phyloP scores from a whole-genome alignment of 1,284 basidiomycete genomes.

The Flammula alnicola region DNA sequence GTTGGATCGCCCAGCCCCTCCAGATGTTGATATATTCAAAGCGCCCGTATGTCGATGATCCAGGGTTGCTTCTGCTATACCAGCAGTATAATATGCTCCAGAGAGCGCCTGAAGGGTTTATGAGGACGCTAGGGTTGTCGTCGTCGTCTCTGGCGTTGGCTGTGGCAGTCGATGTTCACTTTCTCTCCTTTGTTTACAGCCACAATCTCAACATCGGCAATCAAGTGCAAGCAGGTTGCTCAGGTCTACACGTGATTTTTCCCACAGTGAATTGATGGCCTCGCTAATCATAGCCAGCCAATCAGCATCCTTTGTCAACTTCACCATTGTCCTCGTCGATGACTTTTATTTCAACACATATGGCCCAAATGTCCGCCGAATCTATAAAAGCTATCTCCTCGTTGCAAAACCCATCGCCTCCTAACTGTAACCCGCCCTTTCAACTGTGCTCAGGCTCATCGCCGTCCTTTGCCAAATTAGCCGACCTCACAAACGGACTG shows the following conservation, averaged over 20 bases:
- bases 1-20: conserved; percentile 21
- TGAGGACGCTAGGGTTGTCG: conserved; percentile 3
- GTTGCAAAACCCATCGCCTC: background rate
- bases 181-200: conserved; percentile 38
- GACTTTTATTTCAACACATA: no score
- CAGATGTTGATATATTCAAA: conserved; percentile 17
- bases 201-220: conserved; percentile 34
- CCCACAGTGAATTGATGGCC: background rate
- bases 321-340: no score
- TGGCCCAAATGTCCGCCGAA: no score
- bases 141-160: conserved; percentile 22
- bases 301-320: no score
- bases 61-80: background rate
- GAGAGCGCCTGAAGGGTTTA: conserved; percentile 4
- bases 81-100: background rate
- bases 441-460: background rate
- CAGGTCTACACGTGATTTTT: conserved; percentile 10
- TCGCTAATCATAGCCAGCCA: no score
- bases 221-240: conserved; percentile 30
- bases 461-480: conserved; percentile 2
- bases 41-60: conserved; percentile 13
- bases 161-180: conserved; percentile 34
- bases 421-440: background rate
- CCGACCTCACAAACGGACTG: conserved; percentile 39
- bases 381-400: no score